These are phyloP conservation scores for Mycena galopus DNA, from an alignment of 768 basidiomycete genomes.

Conservation along the genomic window DNA sequence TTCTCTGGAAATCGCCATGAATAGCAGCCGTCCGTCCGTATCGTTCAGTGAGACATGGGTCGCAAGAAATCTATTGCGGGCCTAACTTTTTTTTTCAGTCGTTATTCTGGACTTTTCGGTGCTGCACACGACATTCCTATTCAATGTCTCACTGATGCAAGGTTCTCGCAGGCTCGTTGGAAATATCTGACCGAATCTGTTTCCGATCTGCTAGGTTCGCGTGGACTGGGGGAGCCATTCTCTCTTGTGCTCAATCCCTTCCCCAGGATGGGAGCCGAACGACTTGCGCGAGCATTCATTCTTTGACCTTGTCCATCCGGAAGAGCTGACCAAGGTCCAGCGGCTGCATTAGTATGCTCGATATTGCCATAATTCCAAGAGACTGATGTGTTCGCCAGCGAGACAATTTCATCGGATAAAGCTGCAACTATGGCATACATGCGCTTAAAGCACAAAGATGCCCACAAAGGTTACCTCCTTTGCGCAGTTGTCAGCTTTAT, in stretches of 20 bases:
- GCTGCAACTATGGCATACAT: slow-evolving; percentile 85
- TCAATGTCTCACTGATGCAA: not conserved
- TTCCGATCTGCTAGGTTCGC: slow-evolving; percentile 71
- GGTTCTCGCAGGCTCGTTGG: slow-evolving; percentile 68
- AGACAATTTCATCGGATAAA: slow-evolving; percentile 83
- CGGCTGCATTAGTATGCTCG: slow-evolving; percentile 75
- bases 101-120: slow-evolving; percentile 84
- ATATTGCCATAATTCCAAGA: not conserved
- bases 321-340: slow-evolving; percentile 77
- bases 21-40: slow-evolving; percentile 67
- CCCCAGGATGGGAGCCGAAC: slow-evolving; percentile 76
- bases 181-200: slow-evolving; percentile 77
- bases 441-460: slow-evolving; percentile 84
- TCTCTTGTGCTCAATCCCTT: not conserved
- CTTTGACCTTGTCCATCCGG: slow-evolving; percentile 84
- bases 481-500: slow-evolving; percentile 74
- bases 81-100: slow-evolving; percentile 56
- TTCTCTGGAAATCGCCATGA: slow-evolving; percentile 46
- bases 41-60: slow-evolving; percentile 76
- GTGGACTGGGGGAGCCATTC: not conserved
- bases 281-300: slow-evolving; percentile 80
- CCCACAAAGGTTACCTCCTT: slow-evolving; percentile 79
- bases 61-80: slow-evolving; percentile 15
- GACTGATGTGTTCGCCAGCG: slow-evolving; percentile 55
- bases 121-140: slow-evolving; percentile 54